phyloP scores from a whole-genome alignment of 192 early-diverging fungal species.

The Backusella macrospora region DNA sequence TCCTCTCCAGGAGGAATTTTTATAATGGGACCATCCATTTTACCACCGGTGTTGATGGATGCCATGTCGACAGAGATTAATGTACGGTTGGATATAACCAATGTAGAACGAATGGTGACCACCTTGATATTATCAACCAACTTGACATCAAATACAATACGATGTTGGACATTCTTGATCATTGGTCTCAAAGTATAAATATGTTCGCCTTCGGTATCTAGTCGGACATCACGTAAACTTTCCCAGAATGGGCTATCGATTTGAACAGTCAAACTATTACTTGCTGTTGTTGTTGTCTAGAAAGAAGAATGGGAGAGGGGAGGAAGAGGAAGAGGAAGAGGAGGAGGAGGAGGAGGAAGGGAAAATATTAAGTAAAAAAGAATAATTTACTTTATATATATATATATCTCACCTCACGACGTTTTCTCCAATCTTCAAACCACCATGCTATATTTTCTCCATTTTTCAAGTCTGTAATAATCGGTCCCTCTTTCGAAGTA shows the following conservation, averaged over 20 bases:
- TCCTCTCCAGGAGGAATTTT: slow-evolving; percentile 79
- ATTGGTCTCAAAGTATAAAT: slow-evolving; percentile 83
- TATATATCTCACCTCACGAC: slow-evolving; percentile 73
- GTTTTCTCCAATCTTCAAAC: slow-evolving; percentile 95
- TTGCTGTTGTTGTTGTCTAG: slow-evolving; percentile 39
- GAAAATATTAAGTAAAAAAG: neutral
- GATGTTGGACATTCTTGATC: slow-evolving; percentile 76
- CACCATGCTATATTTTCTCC: slow-evolving; percentile 85
- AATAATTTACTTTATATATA: neutral
- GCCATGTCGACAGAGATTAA: slow-evolving; percentile 77
- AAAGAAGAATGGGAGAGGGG: neutral
- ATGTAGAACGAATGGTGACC: slow-evolving; percentile 86
- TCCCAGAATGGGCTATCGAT: slow-evolving; percentile 85
- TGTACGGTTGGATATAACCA: slow-evolving; percentile 85
- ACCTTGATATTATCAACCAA: slow-evolving; percentile 89
- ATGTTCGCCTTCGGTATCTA: slow-evolving; percentile 87
- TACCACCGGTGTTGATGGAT: slow-evolving; percentile 68
- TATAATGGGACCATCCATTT: slow-evolving; percentile 50
- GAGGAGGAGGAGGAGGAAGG: neutral
- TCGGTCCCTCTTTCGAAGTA: slow-evolving; percentile 65
- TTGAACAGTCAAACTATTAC: slow-evolving; percentile 85
- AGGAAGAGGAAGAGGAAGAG: too few relatives aligned
- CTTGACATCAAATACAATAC: slow-evolving; percentile 85
- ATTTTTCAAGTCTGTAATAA: slow-evolving; percentile 69
- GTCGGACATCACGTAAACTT: slow-evolving; percentile 82